Conservation (phyloP, 441 rosid genomes). For the Aquilaria agallochum region DNA sequence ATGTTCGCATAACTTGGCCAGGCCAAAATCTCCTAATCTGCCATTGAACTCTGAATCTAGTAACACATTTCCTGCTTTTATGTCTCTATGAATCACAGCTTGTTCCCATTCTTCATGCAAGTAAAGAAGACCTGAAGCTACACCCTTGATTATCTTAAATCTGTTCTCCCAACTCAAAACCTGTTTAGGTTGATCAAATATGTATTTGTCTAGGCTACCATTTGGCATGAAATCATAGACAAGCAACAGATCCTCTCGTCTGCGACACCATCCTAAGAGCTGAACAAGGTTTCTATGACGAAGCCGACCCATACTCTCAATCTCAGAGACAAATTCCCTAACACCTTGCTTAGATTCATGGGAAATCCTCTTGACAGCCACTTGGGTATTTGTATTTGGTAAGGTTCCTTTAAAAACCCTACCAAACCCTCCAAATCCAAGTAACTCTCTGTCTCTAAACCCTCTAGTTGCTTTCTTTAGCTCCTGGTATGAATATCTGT, state of each 20-base stretch:
- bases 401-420: slow-evolving; percentile 75
- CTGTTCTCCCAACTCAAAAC: slow-evolving; percentile 77
- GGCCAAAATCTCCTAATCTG: slow-evolving; percentile 79
- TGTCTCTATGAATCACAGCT: slow-evolving; percentile 80
- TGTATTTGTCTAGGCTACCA: slow-evolving; percentile 83
- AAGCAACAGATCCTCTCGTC: slow-evolving; percentile 51
- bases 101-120: slow-evolving; percentile 93
- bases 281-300: slow-evolving; percentile 89
- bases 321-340: slow-evolving; percentile 71
- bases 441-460: slow-evolving; percentile 66
- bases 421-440: slow-evolving; percentile 85
- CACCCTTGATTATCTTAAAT: slow-evolving; percentile 70
- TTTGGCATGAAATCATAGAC: slow-evolving; percentile 87
- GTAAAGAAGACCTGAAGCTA: slow-evolving; percentile 77
- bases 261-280: slow-evolving; percentile 78
- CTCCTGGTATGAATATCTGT: slow-evolving; percentile 62
- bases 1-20: slow-evolving; percentile 76
- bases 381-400: slow-evolving; percentile 37
- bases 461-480: slow-evolving; percentile 76
- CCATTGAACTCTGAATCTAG: slow-evolving; percentile 71
- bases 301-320: slow-evolving; percentile 76
- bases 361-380: slow-evolving; percentile 77
- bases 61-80: slow-evolving; percentile 79
- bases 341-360: slow-evolving; percentile 83
- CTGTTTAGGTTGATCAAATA: slow-evolving; percentile 52